Percentiles rank a stretch among this genome's conserved stretches.
Evolutionary conservation across 371 early-diverging fungal species (phyloP).

Genomic region (Mucor ambiguus): DNA sequence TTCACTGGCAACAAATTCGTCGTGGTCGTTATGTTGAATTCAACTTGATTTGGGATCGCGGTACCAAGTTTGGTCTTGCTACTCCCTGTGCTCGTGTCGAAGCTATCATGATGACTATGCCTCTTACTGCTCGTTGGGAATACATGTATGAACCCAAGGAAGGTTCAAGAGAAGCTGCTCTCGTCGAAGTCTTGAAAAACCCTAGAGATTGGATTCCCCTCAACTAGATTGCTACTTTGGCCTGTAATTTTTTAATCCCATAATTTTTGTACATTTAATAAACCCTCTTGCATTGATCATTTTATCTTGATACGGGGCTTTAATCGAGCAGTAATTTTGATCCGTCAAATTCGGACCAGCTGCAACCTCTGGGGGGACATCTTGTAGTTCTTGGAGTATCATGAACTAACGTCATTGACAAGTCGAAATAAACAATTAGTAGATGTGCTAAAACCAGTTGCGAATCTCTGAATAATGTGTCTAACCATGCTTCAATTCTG

Average conservation of each 20-base stretch:
- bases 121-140: slow-evolving; percentile 86
- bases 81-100: slow-evolving; percentile 90
- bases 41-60: slow-evolving; percentile 87
- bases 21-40: slow-evolving; percentile 92
- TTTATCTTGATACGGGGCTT: not conserved
- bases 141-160: slow-evolving; percentile 78
- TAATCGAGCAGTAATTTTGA: not conserved
- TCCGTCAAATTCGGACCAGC: not conserved
- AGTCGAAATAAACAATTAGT: too few species aligned
- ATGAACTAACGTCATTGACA: too few species aligned
- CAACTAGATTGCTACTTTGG: slow-evolving; percentile 1
- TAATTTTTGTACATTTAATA: slow-evolving; percentile 4
- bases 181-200: slow-evolving; percentile 77
- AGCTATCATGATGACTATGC: slow-evolving; percentile 85
- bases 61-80: slow-evolving; percentile 87
- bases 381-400: too few species aligned
- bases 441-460: too few species aligned
- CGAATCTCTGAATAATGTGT: too few species aligned
- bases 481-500: too few species aligned
- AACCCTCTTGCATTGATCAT: slow-evolving; percentile 2
- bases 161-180: slow-evolving; percentile 70
- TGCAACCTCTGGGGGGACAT: too few species aligned
- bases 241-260: not conserved
- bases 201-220: slow-evolving; percentile 80
- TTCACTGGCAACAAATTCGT: slow-evolving; percentile 84